Evolutionary conservation across 1,139 yeast species (phyloP).

Genomic region (Hyphopichia buzzinii): DNA sequence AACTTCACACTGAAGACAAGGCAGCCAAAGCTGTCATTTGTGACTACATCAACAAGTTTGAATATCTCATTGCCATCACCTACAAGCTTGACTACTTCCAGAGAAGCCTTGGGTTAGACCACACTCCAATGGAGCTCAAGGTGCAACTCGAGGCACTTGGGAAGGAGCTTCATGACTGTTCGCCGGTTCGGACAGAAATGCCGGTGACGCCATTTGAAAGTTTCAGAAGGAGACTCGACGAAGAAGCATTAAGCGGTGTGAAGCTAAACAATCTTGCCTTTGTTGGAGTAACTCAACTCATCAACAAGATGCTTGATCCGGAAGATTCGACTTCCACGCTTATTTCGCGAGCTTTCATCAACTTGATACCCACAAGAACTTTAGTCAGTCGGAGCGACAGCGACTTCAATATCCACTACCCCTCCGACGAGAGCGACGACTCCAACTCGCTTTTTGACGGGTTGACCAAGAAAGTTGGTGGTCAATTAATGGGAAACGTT

Average conservation of each 20-base stretch:
- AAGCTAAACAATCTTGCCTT: constrained; percentile 1
- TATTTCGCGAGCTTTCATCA: constrained; percentile 4
- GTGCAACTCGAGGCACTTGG: constrained; percentile 8
- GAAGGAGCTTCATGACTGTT: constrained; percentile 1
- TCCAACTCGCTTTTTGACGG: constrained; percentile 25
- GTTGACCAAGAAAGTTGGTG: constrained; percentile 19
- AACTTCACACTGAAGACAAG: background rate
- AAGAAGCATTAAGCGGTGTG: background rate
- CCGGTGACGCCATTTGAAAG: background rate
- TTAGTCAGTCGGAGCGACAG: constrained; percentile 11
- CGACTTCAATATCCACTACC: constrained; percentile 10
- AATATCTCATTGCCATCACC: constrained; percentile 11
- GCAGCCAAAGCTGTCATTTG: constrained; percentile 5
- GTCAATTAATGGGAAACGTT: constrained; percentile 19
- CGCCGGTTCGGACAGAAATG: background rate
- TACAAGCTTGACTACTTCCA: constrained; percentile 16
- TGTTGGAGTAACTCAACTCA: background rate
- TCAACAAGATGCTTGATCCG: background rate
- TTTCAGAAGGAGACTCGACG: background rate
- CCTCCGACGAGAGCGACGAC: constrained; percentile 17
- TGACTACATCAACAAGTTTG: constrained; percentile 12
- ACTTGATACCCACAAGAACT: constrained; percentile 8
- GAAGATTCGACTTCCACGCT: background rate
- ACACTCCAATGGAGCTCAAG: constrained; percentile 9
- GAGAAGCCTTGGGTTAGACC: constrained; percentile 9